Evolutionary conservation across 345 rosid genomes (phyloP), one percentile per base, ranked within the genome.

Genomic region (Rhodomyrtus tomentosa): DNA sequence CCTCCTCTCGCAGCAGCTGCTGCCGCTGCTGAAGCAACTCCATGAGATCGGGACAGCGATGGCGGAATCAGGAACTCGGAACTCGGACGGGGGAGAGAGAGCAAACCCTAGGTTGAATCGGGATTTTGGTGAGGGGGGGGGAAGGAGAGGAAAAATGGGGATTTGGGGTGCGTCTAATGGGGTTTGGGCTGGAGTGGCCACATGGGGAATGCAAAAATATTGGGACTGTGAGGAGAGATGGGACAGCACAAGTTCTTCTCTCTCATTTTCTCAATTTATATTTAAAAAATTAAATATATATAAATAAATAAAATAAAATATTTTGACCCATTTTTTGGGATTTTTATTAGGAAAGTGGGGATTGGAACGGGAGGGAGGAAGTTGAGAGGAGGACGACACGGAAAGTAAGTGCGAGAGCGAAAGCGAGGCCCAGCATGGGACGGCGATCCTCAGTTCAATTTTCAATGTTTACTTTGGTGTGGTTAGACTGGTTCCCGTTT

Each of bases 21-120:
- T 81, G 90, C 51, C 88, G 51, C 73, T 55, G 87, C 45, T 72
- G 83, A 29, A 54, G 84, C 50, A 53, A 13, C 55, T 87, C 91
- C 94, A 93, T 92, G 84, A 20, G 79, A 68, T 36, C 54, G 42
- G 36, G 22, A 36, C 25, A 50, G 29, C 5, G 85, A 25, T 50
- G 42, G 36, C 85, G 38, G 81, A 13, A 40, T 27, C 85, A 16
- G 59, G 50, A 52, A 52, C 45, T 12, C 54, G 20, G 22, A 29
- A 7, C 29, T 27, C 3, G 29, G 50, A 38, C 42, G 51, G 51
- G 51, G 68, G 21, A n/a, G 42, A 24, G 62, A 15, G 68, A 45
- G 4, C 22, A 76, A 83, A 84, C 82, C 85, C 85, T 84, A 84
- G 83, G 24, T 29, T 62, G 40, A 62, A 29, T 62, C 20, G 74